phyloP scores from a whole-genome alignment of 805 yeast species.

The Priceomyces carsonii region DNA sequence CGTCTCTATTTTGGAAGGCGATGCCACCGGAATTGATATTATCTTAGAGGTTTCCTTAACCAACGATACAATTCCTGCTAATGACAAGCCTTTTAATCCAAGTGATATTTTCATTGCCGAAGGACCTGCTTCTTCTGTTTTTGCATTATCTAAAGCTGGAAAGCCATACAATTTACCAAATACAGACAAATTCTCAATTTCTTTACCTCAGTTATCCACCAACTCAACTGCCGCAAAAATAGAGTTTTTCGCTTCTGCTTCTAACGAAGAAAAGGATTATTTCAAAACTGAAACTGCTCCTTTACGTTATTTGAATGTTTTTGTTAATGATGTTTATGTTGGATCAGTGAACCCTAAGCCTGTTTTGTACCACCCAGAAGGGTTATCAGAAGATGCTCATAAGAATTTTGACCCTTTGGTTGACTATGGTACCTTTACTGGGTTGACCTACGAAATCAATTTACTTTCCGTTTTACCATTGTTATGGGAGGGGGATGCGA shows the following conservation, averaged over 20 bases:
- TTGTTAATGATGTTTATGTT: constrained; percentile 18
- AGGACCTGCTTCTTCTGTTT: constrained; percentile 23
- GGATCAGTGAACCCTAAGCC: constrained; percentile 29
- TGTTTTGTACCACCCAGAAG: constrained; percentile 25
- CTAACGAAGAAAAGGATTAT: constrained; percentile 22
- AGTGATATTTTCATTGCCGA: constrained; percentile 15
- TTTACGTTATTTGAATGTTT: constrained; percentile 26
- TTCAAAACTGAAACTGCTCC: constrained; percentile 24
- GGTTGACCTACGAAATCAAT: constrained; percentile 26
- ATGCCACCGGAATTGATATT: constrained; percentile 13
- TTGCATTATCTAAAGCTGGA: constrained; percentile 20
- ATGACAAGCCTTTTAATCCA: constrained; percentile 7
- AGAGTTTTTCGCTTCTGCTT: constrained; percentile 25
- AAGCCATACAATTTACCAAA: constrained; percentile 19
- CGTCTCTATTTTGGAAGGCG: constrained; percentile 24
- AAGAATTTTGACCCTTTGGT: constrained; percentile 25
- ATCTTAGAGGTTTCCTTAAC: constrained; percentile 21
- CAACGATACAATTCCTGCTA: constrained; percentile 16
- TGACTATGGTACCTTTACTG: constrained; percentile 25
- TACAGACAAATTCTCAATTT: constrained; percentile 15
- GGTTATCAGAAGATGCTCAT: constrained; percentile 14
- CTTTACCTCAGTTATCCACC: constrained; percentile 18
- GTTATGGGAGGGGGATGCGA: constrained; percentile 23
- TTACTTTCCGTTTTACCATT: constrained; percentile 26
- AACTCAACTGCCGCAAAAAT: constrained; percentile 25